Base-by-base conservation (phyloP, 805 yeast species). In the Kuraishia borneana region DNA sequence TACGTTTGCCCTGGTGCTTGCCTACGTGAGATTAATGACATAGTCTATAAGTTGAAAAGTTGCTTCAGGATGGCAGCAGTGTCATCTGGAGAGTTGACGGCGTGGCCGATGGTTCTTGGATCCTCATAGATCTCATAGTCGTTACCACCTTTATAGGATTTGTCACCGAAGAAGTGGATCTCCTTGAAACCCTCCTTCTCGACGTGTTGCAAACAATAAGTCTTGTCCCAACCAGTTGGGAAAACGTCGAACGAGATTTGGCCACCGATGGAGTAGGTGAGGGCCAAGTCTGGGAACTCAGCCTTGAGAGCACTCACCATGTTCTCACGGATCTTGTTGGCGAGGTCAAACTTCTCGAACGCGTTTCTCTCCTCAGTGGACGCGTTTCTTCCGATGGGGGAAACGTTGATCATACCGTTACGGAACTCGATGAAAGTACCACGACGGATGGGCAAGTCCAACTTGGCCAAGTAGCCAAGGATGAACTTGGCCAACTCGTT, bases 221-320 rank as follows among this genome's bases (percentile, higher is more conserved):
- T 92, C 76, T 92, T 92, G 65, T 92, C 99, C 99, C 99, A 92
- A 55, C 99, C 98, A 43, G 96, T 84, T 68, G 99, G 99, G 89
- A 92, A 92, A 44, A 92, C 97, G 54, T 92, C 99, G 53, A 92
- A 92, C 23, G 97, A 89, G 60, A 92, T 92, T 73, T 92, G 97
- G 50, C 99, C 99, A 61, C 99, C 99, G 45, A 92, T 92, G 39
- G 98, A 92, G 73, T 82, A 92, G 46, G 97, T 89, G 55, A 92
- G 73, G 37, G 80, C 82, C 51, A 68, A 68, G 61, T 88, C 89
- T 38, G 89, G 61, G 71, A 92, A 92, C 53, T 77, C 73, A 55
- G 74, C 73, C 63, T 73, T 83, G 55, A 92, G 72, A 35, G 95
- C 96, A 35, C 63, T 65, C 43, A 92, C 97, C 70, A 92, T 70